Evolutionary conservation across 306 rosid species (phyloP).

Genomic region (Casuarina equisetifolia): DNA sequence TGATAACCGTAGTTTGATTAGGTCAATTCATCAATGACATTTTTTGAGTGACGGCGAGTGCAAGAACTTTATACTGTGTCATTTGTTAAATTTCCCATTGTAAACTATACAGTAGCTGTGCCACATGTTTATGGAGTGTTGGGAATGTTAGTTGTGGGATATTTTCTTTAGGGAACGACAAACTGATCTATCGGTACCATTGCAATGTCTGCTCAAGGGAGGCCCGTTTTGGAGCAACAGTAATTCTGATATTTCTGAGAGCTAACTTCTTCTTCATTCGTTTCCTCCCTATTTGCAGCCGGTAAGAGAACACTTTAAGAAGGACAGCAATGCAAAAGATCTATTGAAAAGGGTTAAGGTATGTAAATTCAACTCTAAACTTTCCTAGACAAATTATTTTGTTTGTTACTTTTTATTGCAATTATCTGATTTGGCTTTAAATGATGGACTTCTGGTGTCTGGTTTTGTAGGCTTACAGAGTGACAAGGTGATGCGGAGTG

Average conservation of each 20-base stretch:
- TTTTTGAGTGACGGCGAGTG: background rate
- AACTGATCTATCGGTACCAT: background rate
- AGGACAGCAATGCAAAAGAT: constrained; percentile 63
- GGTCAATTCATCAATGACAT: background rate
- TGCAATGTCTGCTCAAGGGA: background rate
- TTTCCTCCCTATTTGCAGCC: constrained; percentile 52
- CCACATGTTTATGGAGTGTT: too few species aligned
- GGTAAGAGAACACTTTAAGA: constrained; percentile 70
- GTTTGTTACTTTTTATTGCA: background rate
- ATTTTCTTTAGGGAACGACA: background rate
- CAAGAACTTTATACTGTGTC: background rate
- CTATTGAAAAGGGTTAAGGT: constrained; percentile 78
- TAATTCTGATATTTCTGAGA: background rate
- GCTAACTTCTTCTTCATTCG: constrained; percentile 7
- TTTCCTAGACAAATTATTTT: background rate
- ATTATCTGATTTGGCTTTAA: background rate
- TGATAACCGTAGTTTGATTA: background rate
- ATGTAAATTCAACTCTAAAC: constrained; percentile 12
- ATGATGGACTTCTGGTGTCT: background rate
- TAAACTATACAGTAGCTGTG: background rate
- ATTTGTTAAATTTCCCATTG: background rate
- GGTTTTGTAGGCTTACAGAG: constrained; percentile 40
- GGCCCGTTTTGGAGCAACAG: background rate
- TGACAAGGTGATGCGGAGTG: constrained; percentile 30
- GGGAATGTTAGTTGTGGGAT: background rate